Percentiles rank a stretch among this genome's conserved stretches.
These are phyloP conservation scores for Pezizomycotina sp. DNA, from an alignment of 2,329 filamentous ascomycete genomes.

Conservation along the genomic window DNA sequence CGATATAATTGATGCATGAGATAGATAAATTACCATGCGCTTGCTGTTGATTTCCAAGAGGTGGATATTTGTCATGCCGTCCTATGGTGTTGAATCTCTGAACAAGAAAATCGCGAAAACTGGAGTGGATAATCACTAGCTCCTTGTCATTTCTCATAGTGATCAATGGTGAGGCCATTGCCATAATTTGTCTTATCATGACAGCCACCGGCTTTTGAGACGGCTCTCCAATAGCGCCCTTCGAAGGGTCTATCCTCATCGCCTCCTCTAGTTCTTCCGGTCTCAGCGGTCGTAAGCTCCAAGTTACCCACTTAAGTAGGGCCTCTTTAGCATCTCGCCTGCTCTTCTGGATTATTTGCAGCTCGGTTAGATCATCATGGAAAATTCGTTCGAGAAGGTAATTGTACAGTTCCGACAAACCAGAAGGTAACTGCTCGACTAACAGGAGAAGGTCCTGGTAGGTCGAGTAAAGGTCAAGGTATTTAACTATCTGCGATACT, in stretches of 20 bases:
- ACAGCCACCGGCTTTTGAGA: background rate
- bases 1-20: no score
- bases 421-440: background rate
- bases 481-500: background rate
- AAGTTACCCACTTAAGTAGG: background rate
- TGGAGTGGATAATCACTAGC: slow-evolving; percentile 2
- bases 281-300: slow-evolving; percentile 3
- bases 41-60: no score
- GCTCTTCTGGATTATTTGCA: background rate
- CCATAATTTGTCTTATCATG: background rate
- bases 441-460: slow-evolving; percentile 1
- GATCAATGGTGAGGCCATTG: slow-evolving; percentile 2
- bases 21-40: no score
- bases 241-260: background rate
- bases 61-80: no score
- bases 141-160: background rate
- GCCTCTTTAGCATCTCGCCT: background rate
- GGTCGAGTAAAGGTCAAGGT: no score
- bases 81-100: background rate
- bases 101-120: slow-evolving; percentile 2
- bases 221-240: no score
- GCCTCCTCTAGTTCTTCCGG: slow-evolving; percentile 2
- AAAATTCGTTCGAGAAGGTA: slow-evolving; percentile 1
- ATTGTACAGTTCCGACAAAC: background rate
- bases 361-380: background rate